Base-by-base conservation (phyloP, 306 rosid species). In the Betula pendula region DNA sequence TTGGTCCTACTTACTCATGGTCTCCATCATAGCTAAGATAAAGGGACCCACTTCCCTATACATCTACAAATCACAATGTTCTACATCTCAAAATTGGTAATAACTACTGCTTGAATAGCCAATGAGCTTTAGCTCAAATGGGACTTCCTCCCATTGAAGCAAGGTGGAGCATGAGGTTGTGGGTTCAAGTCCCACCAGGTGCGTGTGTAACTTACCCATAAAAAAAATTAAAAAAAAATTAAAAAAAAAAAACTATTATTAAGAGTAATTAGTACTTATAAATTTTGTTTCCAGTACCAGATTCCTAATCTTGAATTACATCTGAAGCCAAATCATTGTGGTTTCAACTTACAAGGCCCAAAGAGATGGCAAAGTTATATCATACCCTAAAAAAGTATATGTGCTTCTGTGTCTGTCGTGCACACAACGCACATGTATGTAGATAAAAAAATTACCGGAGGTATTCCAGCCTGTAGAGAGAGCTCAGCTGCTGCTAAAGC, bases 401-500 rank as follows among this genome's bases (percentile, higher is more conserved):
- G 11, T 47, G 76, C 42, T n/a, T 66, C 25, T 40, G 20, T 17
- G 15, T 16, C 12, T 15, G 8, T 31, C 13, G 1, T 12, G 22
- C 70, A 38, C 68, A 62, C 43, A 24, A 19, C 47, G 8, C 45
- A 0, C 47, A 35, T 24, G 4, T 22, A 65, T 51, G 65, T 53
- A 63, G 17, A 59, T 75, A 51, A 62, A 72, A 74, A 80, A 81
- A 81, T 87, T 86, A 95, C 99, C 45, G 89, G 86, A 7, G 99
- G 99, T 77, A 95, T 95, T 88, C 97, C 98, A 82, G 99, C 99
- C 83, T 91, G 94, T 84, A 91, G 86, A 44, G 98, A 76, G 74
- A 95, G 99, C 79, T 95, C 98, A 63, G 97, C 99, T 67, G 98
- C 96, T 77, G 99, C 99, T 70, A 95, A 88, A 80, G 99, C 99